Base-by-base conservation (phyloP, 1,284 basidiomycete genomes). In the Boletus semigastroideus region DNA sequence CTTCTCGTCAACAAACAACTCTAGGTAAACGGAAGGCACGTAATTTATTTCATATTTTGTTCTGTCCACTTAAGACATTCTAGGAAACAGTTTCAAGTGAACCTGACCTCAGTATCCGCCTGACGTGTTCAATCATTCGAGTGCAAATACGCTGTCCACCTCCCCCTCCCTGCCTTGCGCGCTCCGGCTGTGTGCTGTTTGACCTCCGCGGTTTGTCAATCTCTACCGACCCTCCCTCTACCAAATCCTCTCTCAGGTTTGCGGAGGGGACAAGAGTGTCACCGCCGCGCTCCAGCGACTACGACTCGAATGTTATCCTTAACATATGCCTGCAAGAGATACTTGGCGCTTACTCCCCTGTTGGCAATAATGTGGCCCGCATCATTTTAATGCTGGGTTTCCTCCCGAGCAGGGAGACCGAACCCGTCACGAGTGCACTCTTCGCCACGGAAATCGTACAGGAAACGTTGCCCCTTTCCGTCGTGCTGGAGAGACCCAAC, bases 121-220 rank as follows among this genome's bases (percentile, higher is more conserved):
- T 51, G 62, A 62, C 13, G 52, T 85, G 49, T 61, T 60, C 77
- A n/a, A 75, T 83, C 66, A 65, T 90, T 46, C 81, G 89, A 31
- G 46, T 85, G 31, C 77, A 90, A 62, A 56, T 83, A 43, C 78
- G 86, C 50, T 81, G 78, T 55, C 78, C 82, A 13, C 73, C 84
- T 46, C 79, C 78, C 16, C 63, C 68, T 27, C 59, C 61, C 2
- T 60, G 57, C 30, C 40, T 60, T 13, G 70, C 72, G 17, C 79
- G 87, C 14, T 88, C 87, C n/a, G 88, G 89, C 9, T 76, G 79
- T 17, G 47, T 89, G 5, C 66, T 88, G 7, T n/a, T 88, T 31
- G 87, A 90, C 63, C 51, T 89, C 0, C 80, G 85, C 60, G 72
- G 75, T 43, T 58, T 87, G n/a, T 65, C 60, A 9, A 48, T 86